These are phyloP conservation scores for Scutellospora calospora DNA, from an alignment of 371 early-diverging fungal genomes.

Conservation along the genomic window DNA sequence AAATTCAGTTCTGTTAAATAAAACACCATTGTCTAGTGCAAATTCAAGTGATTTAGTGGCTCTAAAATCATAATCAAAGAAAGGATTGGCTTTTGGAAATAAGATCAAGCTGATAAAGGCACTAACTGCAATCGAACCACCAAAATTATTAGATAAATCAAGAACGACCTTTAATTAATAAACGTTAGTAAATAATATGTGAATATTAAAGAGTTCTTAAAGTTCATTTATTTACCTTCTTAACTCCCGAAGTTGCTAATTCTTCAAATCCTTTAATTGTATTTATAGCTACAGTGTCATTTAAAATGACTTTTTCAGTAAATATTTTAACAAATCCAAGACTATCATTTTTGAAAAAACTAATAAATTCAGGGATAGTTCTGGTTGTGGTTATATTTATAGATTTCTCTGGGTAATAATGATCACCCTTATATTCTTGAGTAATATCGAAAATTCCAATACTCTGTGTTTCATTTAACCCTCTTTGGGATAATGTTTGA, in stretches of 20 bases:
- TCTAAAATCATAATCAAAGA: not conserved
- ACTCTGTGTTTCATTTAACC: no score
- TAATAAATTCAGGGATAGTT: no score
- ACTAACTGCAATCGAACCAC: not conserved
- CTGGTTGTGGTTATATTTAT: no score
- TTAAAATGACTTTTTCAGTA: no score
- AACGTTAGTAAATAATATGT: no score
- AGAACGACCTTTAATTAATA: not conserved
- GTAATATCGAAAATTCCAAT: not conserved
- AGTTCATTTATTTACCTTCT: slow-evolving; percentile 19
- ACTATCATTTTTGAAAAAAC: not conserved
- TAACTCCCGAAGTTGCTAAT: not conserved
- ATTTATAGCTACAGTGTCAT: no score
- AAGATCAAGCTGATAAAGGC: not conserved
- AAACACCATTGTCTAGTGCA: not conserved
- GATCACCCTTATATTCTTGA: not conserved
- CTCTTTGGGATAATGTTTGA: no score
- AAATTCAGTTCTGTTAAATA: no score
- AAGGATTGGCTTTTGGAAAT: not conserved
- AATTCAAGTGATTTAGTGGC: not conserved
- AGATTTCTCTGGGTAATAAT: no score
- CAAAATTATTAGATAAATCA: slow-evolving; percentile 14
- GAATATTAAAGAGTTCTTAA: no score
- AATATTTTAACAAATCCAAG: not conserved
- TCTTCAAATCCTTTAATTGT: not conserved